phyloP scores from a whole-genome alignment of 1,139 yeast species.

The Yamadazyma trypodendri region DNA sequence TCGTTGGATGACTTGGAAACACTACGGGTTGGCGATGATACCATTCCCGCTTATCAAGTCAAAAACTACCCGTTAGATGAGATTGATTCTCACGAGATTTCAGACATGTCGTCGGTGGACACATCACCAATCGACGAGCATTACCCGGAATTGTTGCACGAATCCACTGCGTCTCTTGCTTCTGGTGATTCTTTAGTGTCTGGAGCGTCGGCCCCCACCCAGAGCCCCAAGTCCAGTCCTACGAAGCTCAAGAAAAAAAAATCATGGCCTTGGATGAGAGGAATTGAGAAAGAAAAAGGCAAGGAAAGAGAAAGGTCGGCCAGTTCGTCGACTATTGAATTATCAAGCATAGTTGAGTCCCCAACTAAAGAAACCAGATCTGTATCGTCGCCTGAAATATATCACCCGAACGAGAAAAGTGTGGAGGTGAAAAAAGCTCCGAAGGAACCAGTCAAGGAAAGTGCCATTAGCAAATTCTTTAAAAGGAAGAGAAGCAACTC shows the following conservation, averaged over 20 bases:
- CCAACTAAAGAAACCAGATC: slow-evolving; percentile 10
- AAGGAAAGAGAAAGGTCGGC: slow-evolving; percentile 13
- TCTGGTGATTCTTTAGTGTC: slow-evolving; percentile 12
- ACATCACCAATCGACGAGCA: slow-evolving; percentile 9
- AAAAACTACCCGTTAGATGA: slow-evolving; percentile 11
- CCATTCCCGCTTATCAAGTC: neutral
- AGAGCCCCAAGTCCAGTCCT: slow-evolving; percentile 9
- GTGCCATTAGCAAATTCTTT: slow-evolving; percentile 44
- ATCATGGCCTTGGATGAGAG: slow-evolving; percentile 19
- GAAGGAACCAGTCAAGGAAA: slow-evolving; percentile 27
- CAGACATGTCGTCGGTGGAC: slow-evolving; percentile 17
- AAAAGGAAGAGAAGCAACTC: slow-evolving; percentile 37
- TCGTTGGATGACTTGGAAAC: slow-evolving; percentile 9
- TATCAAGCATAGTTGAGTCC: slow-evolving; percentile 11
- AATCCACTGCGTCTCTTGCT: slow-evolving; percentile 12
- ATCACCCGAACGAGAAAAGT: slow-evolving; percentile 3
- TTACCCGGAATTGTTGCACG: slow-evolving; percentile 2
- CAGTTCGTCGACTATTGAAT: slow-evolving; percentile 16
- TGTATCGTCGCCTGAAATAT: slow-evolving; percentile 17
- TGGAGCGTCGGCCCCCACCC: slow-evolving; percentile 4
- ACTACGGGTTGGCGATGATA: slow-evolving; percentile 10
- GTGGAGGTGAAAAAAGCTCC: neutral
- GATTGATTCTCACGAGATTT: slow-evolving; percentile 16
- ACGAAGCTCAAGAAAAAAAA: slow-evolving; percentile 17
- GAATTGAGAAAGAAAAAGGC: slow-evolving; percentile 8